Conservation (phyloP, 352 stramenopile species). For the Pythium inflatum region DNA sequence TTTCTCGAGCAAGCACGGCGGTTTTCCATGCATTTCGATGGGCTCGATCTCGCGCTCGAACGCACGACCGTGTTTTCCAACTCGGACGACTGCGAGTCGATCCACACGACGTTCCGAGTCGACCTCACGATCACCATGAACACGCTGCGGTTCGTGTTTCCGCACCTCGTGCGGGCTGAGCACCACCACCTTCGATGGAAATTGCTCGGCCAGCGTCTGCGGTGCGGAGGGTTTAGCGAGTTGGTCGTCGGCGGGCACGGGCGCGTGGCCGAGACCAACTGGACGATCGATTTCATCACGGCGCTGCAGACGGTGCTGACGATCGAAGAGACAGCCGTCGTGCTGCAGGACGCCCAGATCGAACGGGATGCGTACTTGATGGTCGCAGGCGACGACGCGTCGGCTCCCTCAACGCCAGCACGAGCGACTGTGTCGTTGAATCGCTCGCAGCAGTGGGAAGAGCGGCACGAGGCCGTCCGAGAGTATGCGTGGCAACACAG, state of each 20-base stretch:
- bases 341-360: conserved; percentile 14
- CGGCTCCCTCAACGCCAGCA: too few species aligned
- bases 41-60: not conserved
- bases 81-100: not conserved
- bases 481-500: too few species aligned
- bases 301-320: conserved; percentile 19
- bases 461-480: too few species aligned
- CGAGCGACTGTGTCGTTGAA: too few species aligned
- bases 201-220: conserved; percentile 16
- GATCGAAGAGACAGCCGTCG: conserved; percentile 25
- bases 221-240: not conserved
- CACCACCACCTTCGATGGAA: conserved; percentile 11
- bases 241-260: conserved; percentile 9
- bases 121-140: conserved; percentile 1
- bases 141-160: conserved; percentile 17
- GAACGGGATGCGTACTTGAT: conserved; percentile 6
- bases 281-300: conserved; percentile 18
- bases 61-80: not conserved
- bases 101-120: not conserved
- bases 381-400: not conserved
- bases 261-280: not conserved
- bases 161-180: conserved; percentile 13
- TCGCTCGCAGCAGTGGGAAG: too few species aligned
- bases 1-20: conserved; percentile 19
- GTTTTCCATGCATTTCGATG: conserved; percentile 19